Evolutionary conservation across 108 stramenopile species (phyloP).

Genomic region (Fragilariopsis cylindrus): DNA sequence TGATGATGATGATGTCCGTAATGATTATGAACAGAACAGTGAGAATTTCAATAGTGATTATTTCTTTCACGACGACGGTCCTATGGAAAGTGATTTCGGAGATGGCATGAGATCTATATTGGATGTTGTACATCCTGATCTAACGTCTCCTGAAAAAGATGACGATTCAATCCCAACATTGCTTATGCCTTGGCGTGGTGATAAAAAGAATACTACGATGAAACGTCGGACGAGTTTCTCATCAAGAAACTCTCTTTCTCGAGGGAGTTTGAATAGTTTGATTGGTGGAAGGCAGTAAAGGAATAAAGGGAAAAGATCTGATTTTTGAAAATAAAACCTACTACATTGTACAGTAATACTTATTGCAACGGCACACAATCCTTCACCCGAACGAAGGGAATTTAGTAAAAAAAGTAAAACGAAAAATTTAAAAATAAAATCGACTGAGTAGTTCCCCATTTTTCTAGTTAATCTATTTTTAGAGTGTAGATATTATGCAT

Average conservation of each 20-base stretch:
- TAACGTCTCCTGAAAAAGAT: not conserved
- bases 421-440: no score
- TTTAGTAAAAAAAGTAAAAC: no score
- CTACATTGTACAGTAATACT: no score
- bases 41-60: constrained; percentile 7
- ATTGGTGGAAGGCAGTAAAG: no score
- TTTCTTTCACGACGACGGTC: not conserved
- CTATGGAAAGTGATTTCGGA: constrained; percentile 20
- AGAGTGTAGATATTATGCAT: no score
- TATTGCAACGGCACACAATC: not conserved
- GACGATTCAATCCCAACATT: constrained; percentile 9
- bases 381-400: no score
- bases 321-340: no score
- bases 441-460: no score
- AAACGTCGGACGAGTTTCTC: constrained; percentile 2
- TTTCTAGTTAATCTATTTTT: no score
- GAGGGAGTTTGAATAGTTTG: no score
- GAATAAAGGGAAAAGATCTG: no score
- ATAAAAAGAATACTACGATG: not conserved
- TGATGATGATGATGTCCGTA: not conserved
- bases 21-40: not conserved
- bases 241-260: not conserved
- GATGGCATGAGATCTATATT: constrained; percentile 30
- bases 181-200: constrained; percentile 24
- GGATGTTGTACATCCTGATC: constrained; percentile 26